Percentiles rank a stretch among this genome's conserved stretches.
phyloP scores from a whole-genome alignment of 83 land plant species.

The Diphasiastrum complanatum region DNA sequence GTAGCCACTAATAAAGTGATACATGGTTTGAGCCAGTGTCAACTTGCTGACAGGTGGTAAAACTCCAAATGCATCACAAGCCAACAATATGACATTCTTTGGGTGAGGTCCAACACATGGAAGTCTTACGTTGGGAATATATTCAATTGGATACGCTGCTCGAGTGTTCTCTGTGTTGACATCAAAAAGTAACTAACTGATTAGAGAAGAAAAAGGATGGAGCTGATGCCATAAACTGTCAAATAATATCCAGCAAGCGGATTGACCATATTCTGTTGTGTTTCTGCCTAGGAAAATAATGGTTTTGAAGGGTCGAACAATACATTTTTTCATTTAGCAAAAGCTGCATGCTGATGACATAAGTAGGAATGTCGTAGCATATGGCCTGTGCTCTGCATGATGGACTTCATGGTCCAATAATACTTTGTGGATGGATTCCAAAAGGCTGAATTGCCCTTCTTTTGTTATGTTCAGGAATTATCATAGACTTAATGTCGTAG shows the following conservation, averaged over 20 bases:
- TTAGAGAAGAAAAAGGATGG: too few species aligned
- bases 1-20: slow-evolving; percentile 34
- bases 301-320: not conserved
- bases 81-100: slow-evolving; percentile 26
- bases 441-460: too few species aligned
- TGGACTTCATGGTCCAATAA: too few species aligned
- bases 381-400: too few species aligned
- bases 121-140: slow-evolving; percentile 20
- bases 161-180: slow-evolving; percentile 30
- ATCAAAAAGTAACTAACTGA: too few species aligned
- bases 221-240: too few species aligned
- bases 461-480: too few species aligned
- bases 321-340: not conserved
- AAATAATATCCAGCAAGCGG: too few species aligned
- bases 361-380: too few species aligned
- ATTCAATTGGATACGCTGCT: slow-evolving; percentile 32
- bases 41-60: slow-evolving; percentile 31
- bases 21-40: slow-evolving; percentile 27
- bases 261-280: not conserved
- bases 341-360: too few species aligned
- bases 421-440: too few species aligned
- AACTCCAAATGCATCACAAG: slow-evolving; percentile 29
- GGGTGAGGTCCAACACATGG: slow-evolving; percentile 31
- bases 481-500: too few species aligned
- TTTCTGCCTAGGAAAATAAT: not conserved